Evolutionary conservation across 208 protist species (phyloP), one percentile per base, ranked within the genome.

Genomic region (Endotrypanum monterogeii): DNA sequence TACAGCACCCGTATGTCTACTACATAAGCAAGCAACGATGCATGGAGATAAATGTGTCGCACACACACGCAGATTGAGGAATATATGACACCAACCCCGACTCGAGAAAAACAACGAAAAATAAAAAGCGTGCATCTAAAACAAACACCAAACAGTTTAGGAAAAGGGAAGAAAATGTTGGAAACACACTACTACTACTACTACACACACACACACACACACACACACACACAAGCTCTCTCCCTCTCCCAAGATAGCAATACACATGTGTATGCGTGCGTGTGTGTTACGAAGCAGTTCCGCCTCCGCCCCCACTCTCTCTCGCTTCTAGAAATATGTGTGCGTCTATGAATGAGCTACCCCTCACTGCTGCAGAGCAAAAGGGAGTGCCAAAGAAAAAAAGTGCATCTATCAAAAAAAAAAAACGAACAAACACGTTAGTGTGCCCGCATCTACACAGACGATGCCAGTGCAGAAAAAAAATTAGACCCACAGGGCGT

Each of bases 381-480:
- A 57, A 72, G 55, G 65, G 70, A 39, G 46, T 37, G n/a, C n/a
- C n/a, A n/a, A n/a, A n/a, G n/a, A n/a, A n/a, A 51, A 71, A 62
- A 50, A 65, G 39, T 52, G 48, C 30, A 28, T 71, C 32, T 37
- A 65, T 65, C 6, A 67, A 73, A 70, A 9, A 25, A 16, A 73
- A 35, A 48, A 73, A 63, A 63, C 37, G 37, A 7, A 65, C 18
- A n/a, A n/a, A n/a, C n/a, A n/a, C n/a, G n/a, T 20, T 44, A 23
- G 44, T 12, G 23, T 51, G 60, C 54, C 16, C 25, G 48, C 69
- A 28, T 58, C 61, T 25, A 28, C 14, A 16, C 25, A 32, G 18
- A 12, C 23, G 51, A 16, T 35, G 3, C 25, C 7, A 23, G 39
- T 65, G 23, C 23, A 48, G 16, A 56, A 20, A 2, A 35, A 48